Evolutionary conservation across 2,329 filamentous ascomycete genomes (phyloP).

Genomic region (Ascochyta pisi): DNA sequence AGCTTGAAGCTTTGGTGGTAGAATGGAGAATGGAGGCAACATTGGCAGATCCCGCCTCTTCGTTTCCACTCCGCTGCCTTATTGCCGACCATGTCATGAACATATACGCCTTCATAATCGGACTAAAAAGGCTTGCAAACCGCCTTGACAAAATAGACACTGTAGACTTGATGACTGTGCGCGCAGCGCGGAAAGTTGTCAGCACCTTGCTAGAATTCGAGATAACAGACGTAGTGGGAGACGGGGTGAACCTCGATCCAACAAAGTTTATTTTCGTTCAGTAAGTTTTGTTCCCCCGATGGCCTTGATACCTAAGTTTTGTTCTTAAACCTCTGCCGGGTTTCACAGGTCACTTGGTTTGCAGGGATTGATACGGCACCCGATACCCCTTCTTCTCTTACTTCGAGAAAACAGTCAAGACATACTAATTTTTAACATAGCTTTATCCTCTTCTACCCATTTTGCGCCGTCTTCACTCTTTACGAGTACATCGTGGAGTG

Average conservation of each 20-base stretch:
- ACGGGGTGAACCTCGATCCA: background rate
- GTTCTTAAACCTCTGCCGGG: background rate
- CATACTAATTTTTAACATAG: conserved; percentile 9
- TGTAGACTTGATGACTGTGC: conserved; percentile 25
- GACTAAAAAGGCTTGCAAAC: conserved; percentile 28
- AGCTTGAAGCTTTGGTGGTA: conserved; percentile 27
- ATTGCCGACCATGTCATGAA: conserved; percentile 37
- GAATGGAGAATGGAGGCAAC: conserved; percentile 31
- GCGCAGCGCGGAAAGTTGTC: conserved; percentile 34
- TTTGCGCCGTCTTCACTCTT: conserved; percentile 39
- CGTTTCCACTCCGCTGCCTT: conserved; percentile 21
- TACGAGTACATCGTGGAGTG: conserved; percentile 39
- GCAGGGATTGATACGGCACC: background rate
- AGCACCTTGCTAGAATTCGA: conserved; percentile 31
- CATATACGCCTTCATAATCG: conserved; percentile 35
- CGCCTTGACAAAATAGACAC: conserved; percentile 1
- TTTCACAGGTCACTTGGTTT: background rate
- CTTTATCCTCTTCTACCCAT: conserved; percentile 41
- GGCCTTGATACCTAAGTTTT: background rate
- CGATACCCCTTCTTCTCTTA: background rate
- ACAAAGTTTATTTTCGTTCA: conserved; percentile 25
- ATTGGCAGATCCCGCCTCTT: conserved; percentile 14
- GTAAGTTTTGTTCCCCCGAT: conserved; percentile 19
- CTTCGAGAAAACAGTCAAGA: background rate
- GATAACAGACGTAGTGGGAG: background rate